Base-by-base conservation (phyloP, 2,329 filamentous ascomycete genomes). In the Acrocalymma vagum region DNA sequence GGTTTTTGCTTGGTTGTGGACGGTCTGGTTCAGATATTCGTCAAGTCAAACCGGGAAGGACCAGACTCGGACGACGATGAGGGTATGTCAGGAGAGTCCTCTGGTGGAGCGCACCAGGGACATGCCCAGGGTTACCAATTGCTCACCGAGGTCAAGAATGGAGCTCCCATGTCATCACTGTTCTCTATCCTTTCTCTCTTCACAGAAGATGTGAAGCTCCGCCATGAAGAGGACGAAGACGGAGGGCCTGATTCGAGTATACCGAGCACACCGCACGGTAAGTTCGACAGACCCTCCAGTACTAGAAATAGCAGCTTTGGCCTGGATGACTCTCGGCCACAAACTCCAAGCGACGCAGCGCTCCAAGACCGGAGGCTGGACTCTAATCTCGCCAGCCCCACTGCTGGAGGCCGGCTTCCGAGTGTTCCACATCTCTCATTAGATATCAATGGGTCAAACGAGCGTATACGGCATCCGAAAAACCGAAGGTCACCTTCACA, bases 1-100 rank as follows among this genome's bases (percentile, higher is more conserved):
- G 94, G 94, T 0, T 99, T 99, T 62, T 99, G 94, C 66, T 80
- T 99, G 42, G 94, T 99, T 5, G 95, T 99, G 3, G 94, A 99
- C 71, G 94, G 94, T 2, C 72, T 96, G 18, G 92, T 99, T 1
- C 91, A 99, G 69, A 97, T 99, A 38, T 99, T 97, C 66, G 94
- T 99, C 69, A 97, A 96, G 67, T 96, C 93, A 2, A 85, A 86
- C 28, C 53, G 67, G 18, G 74, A 75, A 29, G 72, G 70, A 9
- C 70, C 71, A 17, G 73, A 74, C 42, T 71, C 69, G 15, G 75
- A 76, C 46, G 62, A 69, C 47, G 56, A 72, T 40, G 64, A 72
- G 9, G 73, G 74, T 20, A 79, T 78, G n/a, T 76, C 79, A 8
- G 56, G 48, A 6, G 48, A 36, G 6, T 51, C 55, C 4, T 51